phyloP scores from a whole-genome alignment of 2,329 filamentous ascomycete genomes.

The Neonectria sp. region DNA sequence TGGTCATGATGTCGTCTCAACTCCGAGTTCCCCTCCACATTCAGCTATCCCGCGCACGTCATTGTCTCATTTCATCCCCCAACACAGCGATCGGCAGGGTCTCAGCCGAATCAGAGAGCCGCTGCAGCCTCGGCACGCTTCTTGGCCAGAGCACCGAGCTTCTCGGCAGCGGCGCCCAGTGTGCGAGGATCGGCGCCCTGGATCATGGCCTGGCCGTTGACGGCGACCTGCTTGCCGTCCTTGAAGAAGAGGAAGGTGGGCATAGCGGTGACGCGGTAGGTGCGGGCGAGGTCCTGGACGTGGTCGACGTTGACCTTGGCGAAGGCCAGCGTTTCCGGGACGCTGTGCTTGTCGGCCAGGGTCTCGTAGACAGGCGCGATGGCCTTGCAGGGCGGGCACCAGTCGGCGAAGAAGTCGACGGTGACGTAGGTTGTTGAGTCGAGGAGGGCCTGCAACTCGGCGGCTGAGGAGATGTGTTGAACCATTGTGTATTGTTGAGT shows the following conservation, averaged over 20 bases:
- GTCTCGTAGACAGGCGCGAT: constrained; percentile 62
- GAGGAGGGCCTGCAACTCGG: constrained; percentile 57
- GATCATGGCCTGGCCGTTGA: constrained; percentile 51
- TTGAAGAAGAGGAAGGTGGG: constrained; percentile 94
- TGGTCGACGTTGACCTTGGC: constrained; percentile 94
- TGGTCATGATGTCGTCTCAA: constrained; percentile 2
- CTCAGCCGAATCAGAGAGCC: constrained; percentile 11
- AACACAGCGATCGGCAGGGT: neutral
- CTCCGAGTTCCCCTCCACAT: neutral
- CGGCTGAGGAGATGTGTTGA: constrained; percentile 49
- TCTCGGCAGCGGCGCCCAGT: constrained; percentile 55
- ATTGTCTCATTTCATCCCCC: neutral
- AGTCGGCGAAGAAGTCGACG: constrained; percentile 66
- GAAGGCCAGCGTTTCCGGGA: constrained; percentile 75
- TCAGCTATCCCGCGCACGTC: constrained; percentile 1
- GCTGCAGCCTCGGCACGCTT: constrained; percentile 46
- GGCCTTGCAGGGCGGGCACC: constrained; percentile 66
- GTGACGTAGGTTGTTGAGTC: constrained; percentile 58
- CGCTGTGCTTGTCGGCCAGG: constrained; percentile 48
- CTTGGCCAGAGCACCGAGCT: constrained; percentile 54
- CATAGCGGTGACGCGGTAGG: constrained; percentile 90
- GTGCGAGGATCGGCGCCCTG: constrained; percentile 52
- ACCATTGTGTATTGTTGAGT: constrained; percentile 37
- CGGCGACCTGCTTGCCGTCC: constrained; percentile 57
- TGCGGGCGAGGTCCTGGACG: constrained; percentile 79